Evolutionary conservation across 192 early-diverging fungal species (phyloP), one percentile per base, ranked within the genome.

Genomic region (Coemansia sp.): DNA sequence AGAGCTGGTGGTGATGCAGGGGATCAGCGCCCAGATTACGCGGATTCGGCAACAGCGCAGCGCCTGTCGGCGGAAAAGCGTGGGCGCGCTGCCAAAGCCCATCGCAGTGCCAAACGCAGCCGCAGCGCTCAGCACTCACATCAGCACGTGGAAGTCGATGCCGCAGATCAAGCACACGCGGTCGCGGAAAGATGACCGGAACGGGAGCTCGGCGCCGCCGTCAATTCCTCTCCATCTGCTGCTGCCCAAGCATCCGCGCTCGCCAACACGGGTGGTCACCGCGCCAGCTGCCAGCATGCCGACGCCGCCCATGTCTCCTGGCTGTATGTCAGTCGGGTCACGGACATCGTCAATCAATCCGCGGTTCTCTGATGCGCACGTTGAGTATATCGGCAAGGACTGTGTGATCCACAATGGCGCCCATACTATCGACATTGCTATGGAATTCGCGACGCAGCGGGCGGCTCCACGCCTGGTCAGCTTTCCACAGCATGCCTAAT

Each of bases 351-450:
- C 54, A 1, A 61, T 57, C 12, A 58, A 60, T 31, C 48, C 65
- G 25, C 52, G 66, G 29, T 76, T 76, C 34, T 70, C 67, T 15
- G 67, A 70, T 17, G 73, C 67, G 6, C 73, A 66, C 30, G 50
- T 76, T 29, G 67, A 70, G 52, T 76, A 70, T 34, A 50, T 76
- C 38, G 73, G 63, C 25, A 46, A 35, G 20, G 73, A 76, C 47
- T 76, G 73, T 28, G 62, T 76, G 21, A 70, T 70, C 31, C 73
- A 76, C 58, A 39, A 39, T 39, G 73, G 73, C 49, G 59, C 59
- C 17, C 66, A 76, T 19, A 65, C 56, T 28, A 52, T 76, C 8
- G 66, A 76, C 26, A 55, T 76, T 55, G 59, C 58, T 28, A 31
- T 66, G 20, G 67, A 69, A 39, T 65, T 50, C 20, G 58, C 59